phyloP scores from a whole-genome alignment of 129 eudicot genomes.

The Artemisia annua region DNA sequence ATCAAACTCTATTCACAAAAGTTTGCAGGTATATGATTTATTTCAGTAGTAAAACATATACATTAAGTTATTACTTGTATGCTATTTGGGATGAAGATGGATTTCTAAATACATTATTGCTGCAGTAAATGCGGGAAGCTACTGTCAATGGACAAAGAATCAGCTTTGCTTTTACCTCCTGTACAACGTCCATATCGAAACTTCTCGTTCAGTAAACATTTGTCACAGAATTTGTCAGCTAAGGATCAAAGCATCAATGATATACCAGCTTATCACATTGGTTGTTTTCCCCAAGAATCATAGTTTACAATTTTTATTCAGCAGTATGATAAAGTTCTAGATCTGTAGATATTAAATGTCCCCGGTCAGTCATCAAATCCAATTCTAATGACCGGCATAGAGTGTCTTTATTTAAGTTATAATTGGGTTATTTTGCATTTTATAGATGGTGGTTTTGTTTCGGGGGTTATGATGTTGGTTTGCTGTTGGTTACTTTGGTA shows the following conservation, averaged over 20 bases:
- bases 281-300: slow-evolving; percentile 61
- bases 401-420: no score
- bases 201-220: slow-evolving; percentile 29
- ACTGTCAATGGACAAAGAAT: slow-evolving; percentile 70
- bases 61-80: slow-evolving; percentile 1
- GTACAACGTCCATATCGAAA: slow-evolving; percentile 60
- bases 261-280: slow-evolving; percentile 56
- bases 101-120: neutral
- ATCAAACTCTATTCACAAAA: slow-evolving; percentile 56
- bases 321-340: neutral
- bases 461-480: no score
- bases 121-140: slow-evolving; percentile 81
- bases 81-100: neutral
- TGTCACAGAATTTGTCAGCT: slow-evolving; percentile 23
- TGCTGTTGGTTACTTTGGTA: no score
- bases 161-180: slow-evolving; percentile 71
- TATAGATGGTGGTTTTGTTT: no score
- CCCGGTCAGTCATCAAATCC: neutral
- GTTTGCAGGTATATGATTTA: slow-evolving; percentile 58
- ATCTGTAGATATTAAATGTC: slow-evolving; percentile 20
- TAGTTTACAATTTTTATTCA: slow-evolving; percentile 20
- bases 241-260: slow-evolving; percentile 37
- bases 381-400: neutral
- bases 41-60: slow-evolving; percentile 1
- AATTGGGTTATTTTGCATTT: no score